phyloP scores from a whole-genome alignment of 129 eudicot species.

The Centaurea solstitialis region DNA sequence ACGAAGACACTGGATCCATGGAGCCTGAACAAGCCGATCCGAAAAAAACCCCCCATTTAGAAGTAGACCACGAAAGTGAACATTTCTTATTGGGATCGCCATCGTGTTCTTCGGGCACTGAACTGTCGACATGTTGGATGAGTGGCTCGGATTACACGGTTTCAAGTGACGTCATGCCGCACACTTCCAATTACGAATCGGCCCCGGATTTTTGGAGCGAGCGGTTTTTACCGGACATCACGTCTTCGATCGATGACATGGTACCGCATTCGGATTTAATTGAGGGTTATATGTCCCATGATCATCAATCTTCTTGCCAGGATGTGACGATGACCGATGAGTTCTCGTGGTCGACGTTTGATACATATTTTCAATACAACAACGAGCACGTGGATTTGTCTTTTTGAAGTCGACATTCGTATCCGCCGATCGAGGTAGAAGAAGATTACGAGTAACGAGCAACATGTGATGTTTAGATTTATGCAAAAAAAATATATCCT shows the following conservation, averaged over 20 bases:
- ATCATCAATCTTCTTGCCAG: not conserved
- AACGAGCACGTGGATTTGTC: not conserved
- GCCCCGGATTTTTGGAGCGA: conserved; percentile 15
- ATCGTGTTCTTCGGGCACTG: not conserved
- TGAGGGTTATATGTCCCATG: not conserved
- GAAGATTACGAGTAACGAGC: not conserved
- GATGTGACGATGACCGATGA: conserved; percentile 11
- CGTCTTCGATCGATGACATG: conserved; percentile 2
- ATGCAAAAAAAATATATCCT: not conserved
- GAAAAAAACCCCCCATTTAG: not conserved
- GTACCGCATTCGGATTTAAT: not conserved
- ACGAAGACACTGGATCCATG: not conserved
- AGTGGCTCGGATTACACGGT: not conserved
- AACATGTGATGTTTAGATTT: not conserved
- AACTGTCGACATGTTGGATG: not conserved
- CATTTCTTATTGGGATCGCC: not conserved
- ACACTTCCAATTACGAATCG: not conserved
- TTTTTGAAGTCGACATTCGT: not conserved
- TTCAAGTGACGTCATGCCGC: not conserved
- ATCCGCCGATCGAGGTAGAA: not conserved
- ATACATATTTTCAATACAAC: conserved; percentile 5
- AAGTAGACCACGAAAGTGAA: not conserved
- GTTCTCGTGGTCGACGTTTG: conserved; percentile 18
- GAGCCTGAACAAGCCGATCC: not conserved
- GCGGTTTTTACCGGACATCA: conserved; percentile 21